phyloP scores from a whole-genome alignment of 345 rosid genomes.

The Angophora floribunda region DNA sequence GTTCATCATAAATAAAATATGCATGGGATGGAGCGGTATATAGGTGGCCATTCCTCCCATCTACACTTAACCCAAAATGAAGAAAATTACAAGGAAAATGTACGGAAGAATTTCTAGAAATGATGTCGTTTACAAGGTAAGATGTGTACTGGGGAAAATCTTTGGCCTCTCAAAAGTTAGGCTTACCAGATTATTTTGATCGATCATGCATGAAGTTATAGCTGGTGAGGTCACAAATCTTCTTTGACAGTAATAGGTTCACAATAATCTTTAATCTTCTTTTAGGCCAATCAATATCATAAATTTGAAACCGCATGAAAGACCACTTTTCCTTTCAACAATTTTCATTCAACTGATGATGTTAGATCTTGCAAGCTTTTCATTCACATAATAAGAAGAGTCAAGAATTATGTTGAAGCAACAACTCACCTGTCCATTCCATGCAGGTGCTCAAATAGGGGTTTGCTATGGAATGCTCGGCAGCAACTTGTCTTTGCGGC shows the following conservation, averaged over 20 bases:
- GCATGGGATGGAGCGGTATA: background rate
- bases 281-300: background rate
- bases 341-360: background rate
- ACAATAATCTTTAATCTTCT: background rate
- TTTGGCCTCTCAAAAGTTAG: background rate
- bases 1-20: too few species aligned
- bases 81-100: background rate
- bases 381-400: background rate
- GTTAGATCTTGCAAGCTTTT: background rate
- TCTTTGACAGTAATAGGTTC: background rate
- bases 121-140: background rate
- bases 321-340: background rate
- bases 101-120: background rate
- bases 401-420: background rate
- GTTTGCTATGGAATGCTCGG: conserved; percentile 64
- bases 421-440: background rate
- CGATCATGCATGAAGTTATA: too few species aligned
- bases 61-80: background rate
- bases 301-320: background rate
- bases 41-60: background rate
- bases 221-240: background rate
- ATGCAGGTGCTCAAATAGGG: conserved; percentile 27
- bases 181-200: too few species aligned
- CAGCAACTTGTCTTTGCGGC: conserved; percentile 30
- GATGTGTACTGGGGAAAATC: background rate